Conservation (phyloP, 108 stramenopile species). For the Discostella stelligeroides region DNA sequence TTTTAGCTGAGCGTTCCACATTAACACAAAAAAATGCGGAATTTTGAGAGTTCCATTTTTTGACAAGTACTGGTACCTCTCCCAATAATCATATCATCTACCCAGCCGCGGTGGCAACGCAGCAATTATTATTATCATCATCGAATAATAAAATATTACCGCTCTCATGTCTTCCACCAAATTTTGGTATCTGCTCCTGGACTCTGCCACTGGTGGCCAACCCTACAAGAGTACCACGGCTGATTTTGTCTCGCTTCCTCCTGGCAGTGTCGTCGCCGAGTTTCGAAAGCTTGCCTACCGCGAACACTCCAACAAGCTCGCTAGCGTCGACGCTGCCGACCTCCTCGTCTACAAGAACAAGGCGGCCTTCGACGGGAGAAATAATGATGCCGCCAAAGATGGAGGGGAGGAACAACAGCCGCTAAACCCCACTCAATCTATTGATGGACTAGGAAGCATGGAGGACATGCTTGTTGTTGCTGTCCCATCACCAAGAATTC, state of each 20-base stretch:
- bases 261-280: constrained; percentile 13
- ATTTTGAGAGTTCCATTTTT: too few species aligned
- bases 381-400: constrained; percentile 1
- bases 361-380: constrained; percentile 18
- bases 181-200: constrained; percentile 24
- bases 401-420: constrained; percentile 15
- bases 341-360: constrained; percentile 21
- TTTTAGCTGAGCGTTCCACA: too few species aligned
- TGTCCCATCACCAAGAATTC: constrained; percentile 14
- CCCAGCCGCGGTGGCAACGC: too few species aligned
- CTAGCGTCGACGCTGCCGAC: constrained; percentile 1
- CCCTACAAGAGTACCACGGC: constrained; percentile 13
- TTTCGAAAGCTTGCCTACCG: constrained; percentile 14
- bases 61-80: too few species aligned
- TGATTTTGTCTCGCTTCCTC: constrained; percentile 11
- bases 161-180: background rate
- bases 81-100: too few species aligned
- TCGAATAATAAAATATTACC: background rate
- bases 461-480: constrained; percentile 17
- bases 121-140: too few species aligned
- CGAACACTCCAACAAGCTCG: constrained; percentile 17
- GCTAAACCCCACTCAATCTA: constrained; percentile 5
- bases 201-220: constrained; percentile 20
- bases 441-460: constrained; percentile 6
- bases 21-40: too few species aligned